A percentile compares a stretch with the other conserved stretches of the same genome.
Conservation (phyloP, 2,329 filamentous ascomycete genomes). For the Mycosphaerella arachidis region DNA sequence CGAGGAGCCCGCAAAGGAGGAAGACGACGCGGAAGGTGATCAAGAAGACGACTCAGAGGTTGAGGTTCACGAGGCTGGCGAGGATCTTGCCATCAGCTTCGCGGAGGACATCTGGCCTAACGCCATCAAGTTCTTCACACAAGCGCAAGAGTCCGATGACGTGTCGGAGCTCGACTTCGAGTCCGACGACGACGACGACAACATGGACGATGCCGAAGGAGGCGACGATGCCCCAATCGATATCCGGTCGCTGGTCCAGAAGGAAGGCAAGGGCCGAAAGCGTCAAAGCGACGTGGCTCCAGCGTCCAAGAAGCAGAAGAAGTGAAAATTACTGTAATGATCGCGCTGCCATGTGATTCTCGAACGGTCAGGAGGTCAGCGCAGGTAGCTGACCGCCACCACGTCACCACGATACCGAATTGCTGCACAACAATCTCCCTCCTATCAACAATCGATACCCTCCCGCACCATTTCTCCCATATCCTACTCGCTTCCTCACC, state of each 20-base stretch:
- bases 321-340: conserved; percentile 1
- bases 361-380: not conserved
- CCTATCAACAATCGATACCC: not conserved
- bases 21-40: conserved; percentile 56
- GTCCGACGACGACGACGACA: conserved; percentile 46
- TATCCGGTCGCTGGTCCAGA: conserved; percentile 41
- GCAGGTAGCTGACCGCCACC: not conserved
- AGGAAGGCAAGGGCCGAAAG: conserved; percentile 42
- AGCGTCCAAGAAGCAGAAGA: conserved; percentile 39
- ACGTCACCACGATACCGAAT: not conserved
- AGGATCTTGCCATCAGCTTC: conserved; percentile 73
- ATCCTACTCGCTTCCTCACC: not conserved
- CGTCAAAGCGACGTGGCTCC: conserved; percentile 38
- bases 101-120: conserved; percentile 85
- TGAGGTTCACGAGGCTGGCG: conserved; percentile 84
- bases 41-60: conserved; percentile 62
- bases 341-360: not conserved
- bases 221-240: conserved; percentile 49
- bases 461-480: not conserved
- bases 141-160: conserved; percentile 64
- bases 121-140: conserved; percentile 82
- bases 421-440: not conserved
- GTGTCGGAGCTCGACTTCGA: conserved; percentile 67
- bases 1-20: conserved; percentile 44
- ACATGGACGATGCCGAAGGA: conserved; percentile 54